Evolutionary conservation across 257 asterid genomes (phyloP), one percentile per base, ranked within the genome.

Genomic region (Catharanthus roseus): DNA sequence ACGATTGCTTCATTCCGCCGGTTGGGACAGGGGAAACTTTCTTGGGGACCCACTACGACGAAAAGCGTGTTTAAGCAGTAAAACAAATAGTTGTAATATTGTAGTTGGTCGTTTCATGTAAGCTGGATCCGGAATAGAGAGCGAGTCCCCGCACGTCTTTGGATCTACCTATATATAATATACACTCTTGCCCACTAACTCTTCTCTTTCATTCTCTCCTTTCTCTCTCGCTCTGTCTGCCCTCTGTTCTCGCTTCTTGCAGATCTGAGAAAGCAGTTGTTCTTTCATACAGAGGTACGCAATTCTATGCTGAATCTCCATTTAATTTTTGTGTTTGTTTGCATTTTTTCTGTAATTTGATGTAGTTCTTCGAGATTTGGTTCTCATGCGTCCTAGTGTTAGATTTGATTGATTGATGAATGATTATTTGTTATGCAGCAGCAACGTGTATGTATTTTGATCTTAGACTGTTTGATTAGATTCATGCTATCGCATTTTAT

Each of bases 101-200:
- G 42, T 5, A 18, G 42, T 33, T 49, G 72, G 47, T 31, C 6
- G 28, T 8, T 61, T 33, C 18, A 26, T 31, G 50, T n/a, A 34
- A 68, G 51, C 36, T 33, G 73, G 73, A 61, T 61, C 45, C 45
- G 19, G 29, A 31, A 65, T 18, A 42, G 18, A 58, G 78, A 74
- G 73, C 78, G 78, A 74, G 78, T 74, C 69, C 78, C 33, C 69
- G 78, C 73, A 26, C 75, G 75, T 72, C 61, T 29, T 72, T 61
- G 19, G 69, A 61, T 61, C 69, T 50, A 24, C 70, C 41, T 67
- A 45, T 74, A 67, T 67, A 74, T 67, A 65, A 42, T 42, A 21
- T 44, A 19, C 69, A 21, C 49, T 34, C 62, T 67, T 28, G 6
- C 51, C 51, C 61, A 56, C 61, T 36, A 16, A 28, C 23, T 19